These are phyloP conservation scores for Gentiana macrophylla DNA, from an alignment of 257 asterid genomes.

Conservation along the genomic window DNA sequence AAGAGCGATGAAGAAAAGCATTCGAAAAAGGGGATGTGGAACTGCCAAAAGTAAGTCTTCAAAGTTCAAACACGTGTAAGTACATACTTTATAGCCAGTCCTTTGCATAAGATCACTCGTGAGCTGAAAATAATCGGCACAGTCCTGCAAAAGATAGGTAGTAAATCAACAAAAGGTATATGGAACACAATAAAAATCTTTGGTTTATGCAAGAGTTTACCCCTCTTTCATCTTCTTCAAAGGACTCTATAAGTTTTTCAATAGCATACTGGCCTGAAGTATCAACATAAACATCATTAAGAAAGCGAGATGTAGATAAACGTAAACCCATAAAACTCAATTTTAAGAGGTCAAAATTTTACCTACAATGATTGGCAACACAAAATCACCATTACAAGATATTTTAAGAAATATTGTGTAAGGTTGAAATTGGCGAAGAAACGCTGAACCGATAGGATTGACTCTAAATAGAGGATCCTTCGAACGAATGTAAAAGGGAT, in stretches of 20 bases:
- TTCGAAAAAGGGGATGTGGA: neutral
- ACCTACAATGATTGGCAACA: conserved; percentile 34
- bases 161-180: conserved; percentile 8
- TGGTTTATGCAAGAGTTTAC: conserved; percentile 12
- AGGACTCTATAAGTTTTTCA: conserved; percentile 23
- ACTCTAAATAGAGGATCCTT: conserved; percentile 19
- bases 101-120: conserved; percentile 19
- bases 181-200: neutral
- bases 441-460: conserved; percentile 21
- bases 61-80: neutral
- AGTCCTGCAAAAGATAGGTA: conserved; percentile 23
- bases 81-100: conserved; percentile 28
- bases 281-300: neutral
- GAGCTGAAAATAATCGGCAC: conserved; percentile 25
- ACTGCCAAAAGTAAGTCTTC: neutral
- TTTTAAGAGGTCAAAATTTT: conserved; percentile 2
- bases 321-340: neutral
- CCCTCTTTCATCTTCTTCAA: conserved; percentile 23
- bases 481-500: conserved; percentile 16
- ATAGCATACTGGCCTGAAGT: conserved; percentile 25
- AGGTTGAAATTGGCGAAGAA: conserved; percentile 23
- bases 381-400: conserved; percentile 33
- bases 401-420: conserved; percentile 36
- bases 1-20: no score
- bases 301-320: neutral